These are phyloP conservation scores for Cudoniella acicularis DNA, from an alignment of 495 filamentous ascomycete species.

Conservation along the genomic window DNA sequence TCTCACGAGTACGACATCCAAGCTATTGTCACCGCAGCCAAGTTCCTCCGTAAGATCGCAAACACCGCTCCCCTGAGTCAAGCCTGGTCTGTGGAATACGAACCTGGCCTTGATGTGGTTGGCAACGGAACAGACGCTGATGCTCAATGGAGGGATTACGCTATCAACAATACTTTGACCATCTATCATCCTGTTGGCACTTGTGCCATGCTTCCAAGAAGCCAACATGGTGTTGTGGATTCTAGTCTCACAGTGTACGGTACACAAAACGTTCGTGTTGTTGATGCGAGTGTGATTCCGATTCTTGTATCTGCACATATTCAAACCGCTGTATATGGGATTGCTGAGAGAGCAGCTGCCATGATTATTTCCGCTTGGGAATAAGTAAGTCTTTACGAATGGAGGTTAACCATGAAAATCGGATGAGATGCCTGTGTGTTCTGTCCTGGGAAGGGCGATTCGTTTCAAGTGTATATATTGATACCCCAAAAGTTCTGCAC, in stretches of 20 bases:
- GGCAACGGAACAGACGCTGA: conserved; percentile 23
- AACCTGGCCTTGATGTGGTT: conserved; percentile 8
- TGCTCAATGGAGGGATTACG: conserved; percentile 30
- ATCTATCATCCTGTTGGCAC: conserved; percentile 34
- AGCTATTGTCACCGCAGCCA: conserved; percentile 37
- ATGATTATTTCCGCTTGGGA: conserved; percentile 38
- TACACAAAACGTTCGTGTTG: conserved; percentile 39
- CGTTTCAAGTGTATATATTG: too few relatives aligned
- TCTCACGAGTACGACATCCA: conserved; percentile 46
- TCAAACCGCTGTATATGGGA: conserved; percentile 44
- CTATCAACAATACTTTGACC: conserved; percentile 24
- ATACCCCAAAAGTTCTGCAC: too few relatives aligned
- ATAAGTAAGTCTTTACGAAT: too few relatives aligned
- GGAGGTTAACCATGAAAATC: too few relatives aligned
- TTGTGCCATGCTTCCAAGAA: conserved; percentile 28
- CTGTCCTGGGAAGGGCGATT: too few relatives aligned
- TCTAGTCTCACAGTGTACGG: conserved; percentile 51
- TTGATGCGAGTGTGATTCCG: conserved; percentile 20
- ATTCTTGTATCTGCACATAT: conserved; percentile 46
- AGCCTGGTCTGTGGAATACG: conserved; percentile 33
- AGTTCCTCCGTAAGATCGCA: conserved; percentile 39
- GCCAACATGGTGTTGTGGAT: conserved; percentile 43
- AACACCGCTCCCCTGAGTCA: conserved; percentile 32
- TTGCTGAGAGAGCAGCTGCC: conserved; percentile 51
- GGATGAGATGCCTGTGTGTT: too few relatives aligned